These are phyloP conservation scores for Fusarium sp. DNA, from an alignment of 2,329 filamentous ascomycete species.

Conservation along the genomic window DNA sequence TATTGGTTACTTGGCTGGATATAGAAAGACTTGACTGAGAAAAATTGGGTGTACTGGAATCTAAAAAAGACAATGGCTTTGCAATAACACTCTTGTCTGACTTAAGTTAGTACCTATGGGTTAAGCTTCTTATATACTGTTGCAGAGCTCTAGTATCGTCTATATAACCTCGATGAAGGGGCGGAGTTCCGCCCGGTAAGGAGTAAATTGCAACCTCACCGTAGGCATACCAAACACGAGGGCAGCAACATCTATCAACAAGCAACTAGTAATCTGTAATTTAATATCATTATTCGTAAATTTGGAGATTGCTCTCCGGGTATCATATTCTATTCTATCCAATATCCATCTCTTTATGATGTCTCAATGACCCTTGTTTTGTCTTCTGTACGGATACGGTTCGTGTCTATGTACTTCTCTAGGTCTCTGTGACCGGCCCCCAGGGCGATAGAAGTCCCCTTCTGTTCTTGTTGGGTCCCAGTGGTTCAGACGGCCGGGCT, in stretches of 20 bases:
- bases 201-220: neutral
- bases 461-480: constrained; percentile 2
- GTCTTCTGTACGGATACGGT: constrained; percentile 42
- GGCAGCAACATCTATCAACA: neutral
- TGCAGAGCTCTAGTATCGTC: neutral
- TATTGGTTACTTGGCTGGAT: neutral
- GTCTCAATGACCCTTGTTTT: constrained; percentile 3
- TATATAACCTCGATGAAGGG: constrained; percentile 15
- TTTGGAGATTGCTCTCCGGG: constrained; percentile 39
- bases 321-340: constrained; percentile 44
- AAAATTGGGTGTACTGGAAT: neutral
- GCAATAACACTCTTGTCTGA: neutral
- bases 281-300: neutral
- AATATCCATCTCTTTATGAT: constrained; percentile 8
- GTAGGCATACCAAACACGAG: neutral
- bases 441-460: constrained; percentile 51
- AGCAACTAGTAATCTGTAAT: neutral
- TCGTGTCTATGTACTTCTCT: constrained; percentile 25
- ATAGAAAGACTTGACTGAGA: neutral
- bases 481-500: neutral
- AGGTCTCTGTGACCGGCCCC: constrained; percentile 10
- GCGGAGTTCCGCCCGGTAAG: constrained; percentile 46
- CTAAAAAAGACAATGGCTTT: neutral
- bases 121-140: neutral
- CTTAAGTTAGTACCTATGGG: neutral